Conservation (phyloP, 2,329 filamentous ascomycete species). For the Phialocephala subalpina region DNA sequence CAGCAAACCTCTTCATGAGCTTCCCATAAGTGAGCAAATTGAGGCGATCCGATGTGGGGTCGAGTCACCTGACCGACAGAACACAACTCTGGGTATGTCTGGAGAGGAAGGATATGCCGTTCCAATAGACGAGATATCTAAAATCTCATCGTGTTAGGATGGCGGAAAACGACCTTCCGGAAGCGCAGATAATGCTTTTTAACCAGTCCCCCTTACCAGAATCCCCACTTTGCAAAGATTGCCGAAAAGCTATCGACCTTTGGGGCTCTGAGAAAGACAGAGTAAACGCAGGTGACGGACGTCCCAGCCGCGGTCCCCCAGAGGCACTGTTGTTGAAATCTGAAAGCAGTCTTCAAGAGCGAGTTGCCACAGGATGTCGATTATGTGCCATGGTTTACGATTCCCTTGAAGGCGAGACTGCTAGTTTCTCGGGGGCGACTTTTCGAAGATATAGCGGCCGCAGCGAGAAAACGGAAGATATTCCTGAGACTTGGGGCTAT, state of each 20-base stretch:
- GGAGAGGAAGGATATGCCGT: too few relatives aligned
- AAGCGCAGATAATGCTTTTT: too few relatives aligned
- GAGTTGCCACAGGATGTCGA: neutral
- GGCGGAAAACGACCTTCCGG: too few relatives aligned
- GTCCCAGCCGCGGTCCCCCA: neutral
- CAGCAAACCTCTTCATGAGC: too few relatives aligned
- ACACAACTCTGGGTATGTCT: too few relatives aligned
- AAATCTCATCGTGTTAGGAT: too few relatives aligned
- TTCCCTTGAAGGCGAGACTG: neutral
- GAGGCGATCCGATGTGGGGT: too few relatives aligned
- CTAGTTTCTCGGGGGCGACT: neutral
- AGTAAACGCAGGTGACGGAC: neutral
- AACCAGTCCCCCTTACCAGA: neutral
- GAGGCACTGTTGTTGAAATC: neutral
- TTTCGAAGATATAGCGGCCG: neutral
- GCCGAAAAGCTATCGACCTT: neutral
- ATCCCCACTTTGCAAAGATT: constrained; percentile 3
- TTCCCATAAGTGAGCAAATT: too few relatives aligned
- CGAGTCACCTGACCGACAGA: too few relatives aligned
- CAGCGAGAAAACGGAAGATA: neutral
- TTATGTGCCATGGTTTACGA: neutral
- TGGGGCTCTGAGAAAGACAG: constrained; percentile 2
- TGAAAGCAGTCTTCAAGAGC: neutral
- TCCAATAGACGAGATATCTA: too few relatives aligned
- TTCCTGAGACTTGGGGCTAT: neutral